phyloP scores from a whole-genome alignment of 2,329 filamentous ascomycete species.

The Thyridium curvatum region DNA sequence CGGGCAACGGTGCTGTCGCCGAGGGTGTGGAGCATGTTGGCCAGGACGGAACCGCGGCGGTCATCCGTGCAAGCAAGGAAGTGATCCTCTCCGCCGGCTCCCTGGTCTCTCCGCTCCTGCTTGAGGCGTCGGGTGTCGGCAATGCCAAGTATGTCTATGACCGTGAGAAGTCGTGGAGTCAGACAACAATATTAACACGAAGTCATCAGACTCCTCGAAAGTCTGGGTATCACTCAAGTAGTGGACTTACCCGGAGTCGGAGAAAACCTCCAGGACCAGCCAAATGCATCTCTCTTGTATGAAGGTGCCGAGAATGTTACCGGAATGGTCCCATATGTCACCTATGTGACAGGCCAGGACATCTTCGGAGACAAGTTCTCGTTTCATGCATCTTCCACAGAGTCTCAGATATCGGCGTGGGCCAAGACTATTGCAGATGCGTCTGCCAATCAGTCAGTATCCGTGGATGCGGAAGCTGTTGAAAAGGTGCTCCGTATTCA shows the following conservation, averaged over 20 bases:
- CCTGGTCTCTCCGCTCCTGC: constrained; percentile 42
- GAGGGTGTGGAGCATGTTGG: constrained; percentile 27
- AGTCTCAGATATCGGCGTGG: constrained; percentile 20
- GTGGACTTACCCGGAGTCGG: constrained; percentile 44
- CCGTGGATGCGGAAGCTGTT: constrained; percentile 18
- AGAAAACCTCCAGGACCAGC: constrained; percentile 45
- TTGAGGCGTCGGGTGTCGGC: constrained; percentile 48
- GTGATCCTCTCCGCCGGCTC: constrained; percentile 42
- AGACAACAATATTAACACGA: too few species aligned
- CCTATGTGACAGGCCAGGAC: constrained; percentile 25
- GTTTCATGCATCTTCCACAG: constrained; percentile 15
- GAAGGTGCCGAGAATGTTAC: too few species aligned
- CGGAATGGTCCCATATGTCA: too few species aligned
- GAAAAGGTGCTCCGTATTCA: constrained; percentile 36
- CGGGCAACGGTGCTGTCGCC: constrained; percentile 10
- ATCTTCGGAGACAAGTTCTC: constrained; percentile 22
- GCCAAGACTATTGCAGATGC: constrained; percentile 18
- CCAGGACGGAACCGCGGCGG: constrained; percentile 23
- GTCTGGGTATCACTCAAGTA: constrained; percentile 32
- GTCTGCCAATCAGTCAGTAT: constrained; percentile 9
- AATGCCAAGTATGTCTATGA: constrained; percentile 13
- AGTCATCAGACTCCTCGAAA: constrained; percentile 21
- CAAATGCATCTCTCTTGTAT: too few species aligned
- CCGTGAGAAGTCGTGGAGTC: too few species aligned
- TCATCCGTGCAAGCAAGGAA: constrained; percentile 34